phyloP scores from a whole-genome alignment of 2,329 filamentous ascomycete genomes.

The Pseudogymnoascus sp. region DNA sequence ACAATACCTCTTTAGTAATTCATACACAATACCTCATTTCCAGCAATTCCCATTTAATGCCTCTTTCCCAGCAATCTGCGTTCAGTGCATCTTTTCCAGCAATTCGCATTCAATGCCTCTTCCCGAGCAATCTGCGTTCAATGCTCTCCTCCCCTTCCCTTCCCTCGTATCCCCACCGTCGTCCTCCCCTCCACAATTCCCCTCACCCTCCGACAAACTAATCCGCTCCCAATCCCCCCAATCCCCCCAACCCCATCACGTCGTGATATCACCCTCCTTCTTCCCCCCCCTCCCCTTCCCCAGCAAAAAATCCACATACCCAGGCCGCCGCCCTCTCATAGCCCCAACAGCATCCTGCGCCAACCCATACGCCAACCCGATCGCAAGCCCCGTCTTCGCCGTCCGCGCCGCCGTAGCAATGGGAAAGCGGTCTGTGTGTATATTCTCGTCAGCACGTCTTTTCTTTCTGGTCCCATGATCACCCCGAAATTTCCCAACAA shows the following conservation, averaged over 20 bases:
- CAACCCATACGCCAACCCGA: slow-evolving; percentile 72
- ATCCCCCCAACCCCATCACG: no score
- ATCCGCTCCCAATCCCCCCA: no score
- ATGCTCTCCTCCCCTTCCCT: no score
- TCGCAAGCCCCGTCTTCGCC: slow-evolving; percentile 68
- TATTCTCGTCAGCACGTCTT: slow-evolving; percentile 10
- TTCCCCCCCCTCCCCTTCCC: slow-evolving; percentile 32
- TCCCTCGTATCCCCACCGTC: no score
- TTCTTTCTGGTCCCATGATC: slow-evolving; percentile 9
- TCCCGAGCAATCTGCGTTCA: no score
- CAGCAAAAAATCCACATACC: slow-evolving; percentile 62
- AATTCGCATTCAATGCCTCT: no score
- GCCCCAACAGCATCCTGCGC: slow-evolving; percentile 67
- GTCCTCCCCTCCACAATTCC: background rate
- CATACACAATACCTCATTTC: no score
- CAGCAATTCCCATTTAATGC: no score
- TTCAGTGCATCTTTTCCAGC: no score
- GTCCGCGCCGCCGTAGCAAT: slow-evolving; percentile 67
- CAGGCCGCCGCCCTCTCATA: slow-evolving; percentile 60
- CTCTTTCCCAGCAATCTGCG: no score
- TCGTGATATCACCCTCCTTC: background rate
- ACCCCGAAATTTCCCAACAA: background rate
- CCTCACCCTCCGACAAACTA: no score
- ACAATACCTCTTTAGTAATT: no score
- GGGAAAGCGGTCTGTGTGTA: slow-evolving; percentile 65